Base-by-base conservation (phyloP, 768 basidiomycete genomes). In the Trametes villosa region DNA sequence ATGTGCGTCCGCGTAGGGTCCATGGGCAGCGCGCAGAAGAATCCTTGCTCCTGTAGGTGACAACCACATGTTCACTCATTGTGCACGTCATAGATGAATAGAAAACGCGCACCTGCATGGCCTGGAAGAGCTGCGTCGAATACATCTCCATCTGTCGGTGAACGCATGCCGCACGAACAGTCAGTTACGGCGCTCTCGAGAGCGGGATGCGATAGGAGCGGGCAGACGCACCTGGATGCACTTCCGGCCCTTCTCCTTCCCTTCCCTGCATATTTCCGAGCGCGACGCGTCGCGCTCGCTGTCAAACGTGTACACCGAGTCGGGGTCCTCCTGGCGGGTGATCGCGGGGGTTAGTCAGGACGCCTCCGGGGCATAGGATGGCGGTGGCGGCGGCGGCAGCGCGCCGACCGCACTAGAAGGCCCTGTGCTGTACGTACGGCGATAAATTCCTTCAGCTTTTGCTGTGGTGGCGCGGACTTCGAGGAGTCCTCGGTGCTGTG, bases 11-110 rank as follows among this genome's bases (percentile, higher is more conserved):
- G 80, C 54, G 75, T 70, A 8, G 87, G 89, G 68, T 91, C 84
- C 68, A 84, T 84, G 15, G 88, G 86, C 46, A 88, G 71, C 2
- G 85, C 81, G 69, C 87, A 90, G 72, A 83, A 91, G 72, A 90
- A 89, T 15, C 86, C 87, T 52, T 81, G 76, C 13, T 81, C 78
- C 88, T 91, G 44, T 31, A 13, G 20, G 13, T 27, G 15, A 18
- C 24, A 58, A 9, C 33, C 42, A 24, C 18, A 11, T 6, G 22
- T 33, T 26, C 38, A 18, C 3, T n/a, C 5, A 29, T 48, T 4
- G 12, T 6, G 29, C 27, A 12, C 44, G 30, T 27, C 15, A 22
- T 22, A 45, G 12, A 51, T 27, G 50, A 59, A 44, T 27, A 12
- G 27, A 57, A 30, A 15, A 52, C n/a, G 42, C 74, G 58, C 33